Evolutionary conservation across 1,139 yeast genomes (phyloP).

Genomic region (Kazachstania sp.): DNA sequence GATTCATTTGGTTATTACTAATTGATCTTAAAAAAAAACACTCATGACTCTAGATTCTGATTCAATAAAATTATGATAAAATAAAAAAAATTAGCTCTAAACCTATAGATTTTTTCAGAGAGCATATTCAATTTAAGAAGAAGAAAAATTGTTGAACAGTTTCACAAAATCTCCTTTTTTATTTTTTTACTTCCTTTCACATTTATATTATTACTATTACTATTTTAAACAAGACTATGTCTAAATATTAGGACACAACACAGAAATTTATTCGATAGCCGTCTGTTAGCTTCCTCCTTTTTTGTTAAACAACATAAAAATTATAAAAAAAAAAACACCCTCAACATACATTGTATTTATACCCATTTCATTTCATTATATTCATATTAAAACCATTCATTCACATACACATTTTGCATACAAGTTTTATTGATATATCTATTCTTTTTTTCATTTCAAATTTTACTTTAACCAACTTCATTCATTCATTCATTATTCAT

Average conservation of each 20-base stretch:
- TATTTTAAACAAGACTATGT: not conserved
- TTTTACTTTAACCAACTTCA: not conserved
- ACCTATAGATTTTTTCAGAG: too few relatives aligned
- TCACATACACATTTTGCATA: conserved; percentile 2
- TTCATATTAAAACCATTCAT: conserved; percentile 5
- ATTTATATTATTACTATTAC: not conserved
- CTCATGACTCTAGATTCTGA: not conserved
- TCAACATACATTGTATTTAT: not conserved
- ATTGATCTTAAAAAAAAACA: not conserved
- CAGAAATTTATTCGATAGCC: not conserved
- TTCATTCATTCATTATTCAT: conserved; percentile 3
- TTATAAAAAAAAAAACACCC: not conserved
- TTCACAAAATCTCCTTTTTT: too few relatives aligned
- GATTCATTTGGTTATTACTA: conserved; percentile 4
- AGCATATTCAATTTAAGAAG: too few relatives aligned
- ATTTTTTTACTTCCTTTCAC: not conserved
- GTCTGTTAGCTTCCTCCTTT: not conserved
- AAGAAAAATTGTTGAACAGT: too few relatives aligned
- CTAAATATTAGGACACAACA: not conserved
- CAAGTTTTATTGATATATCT: conserved; percentile 3
- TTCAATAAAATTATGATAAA: not conserved
- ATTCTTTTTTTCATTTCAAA: conserved; percentile 1
- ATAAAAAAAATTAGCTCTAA: not conserved
- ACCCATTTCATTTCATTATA: conserved; percentile 1
- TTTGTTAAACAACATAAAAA: not conserved